Evolutionary conservation across 1,139 yeast species (phyloP).

Genomic region (Tardiomyces digboiensis): DNA sequence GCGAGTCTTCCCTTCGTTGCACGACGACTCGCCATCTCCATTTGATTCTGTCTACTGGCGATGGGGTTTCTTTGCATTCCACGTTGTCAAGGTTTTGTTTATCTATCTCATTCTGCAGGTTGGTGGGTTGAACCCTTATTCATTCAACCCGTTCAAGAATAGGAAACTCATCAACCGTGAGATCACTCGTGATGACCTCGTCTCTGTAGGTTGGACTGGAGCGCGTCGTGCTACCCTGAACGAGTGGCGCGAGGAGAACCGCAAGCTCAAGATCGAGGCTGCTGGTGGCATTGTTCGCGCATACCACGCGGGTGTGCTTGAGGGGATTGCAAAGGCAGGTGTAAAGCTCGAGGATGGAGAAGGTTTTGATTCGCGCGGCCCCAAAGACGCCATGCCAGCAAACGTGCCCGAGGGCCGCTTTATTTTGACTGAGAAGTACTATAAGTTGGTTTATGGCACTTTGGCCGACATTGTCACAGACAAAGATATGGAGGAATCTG

Average conservation of each 20-base stretch:
- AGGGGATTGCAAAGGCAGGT: constrained; percentile 49
- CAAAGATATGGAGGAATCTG: constrained; percentile 11
- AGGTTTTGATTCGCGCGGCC: constrained; percentile 42
- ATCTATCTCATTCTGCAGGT: constrained; percentile 50
- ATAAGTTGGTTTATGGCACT: constrained; percentile 13
- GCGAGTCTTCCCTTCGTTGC: constrained; percentile 17
- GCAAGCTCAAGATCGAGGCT: constrained; percentile 52
- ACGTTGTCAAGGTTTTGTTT: constrained; percentile 49
- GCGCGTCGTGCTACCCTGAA: constrained; percentile 62
- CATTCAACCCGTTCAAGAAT: constrained; percentile 35
- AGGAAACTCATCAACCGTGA: constrained; percentile 22
- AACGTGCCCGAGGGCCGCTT: constrained; percentile 17
- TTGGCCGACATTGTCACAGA: constrained; percentile 11
- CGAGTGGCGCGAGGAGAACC: constrained; percentile 64
- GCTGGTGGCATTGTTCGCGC: constrained; percentile 78
- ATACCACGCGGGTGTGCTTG: constrained; percentile 61
- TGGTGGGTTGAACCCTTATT: constrained; percentile 72
- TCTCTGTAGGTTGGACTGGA: constrained; percentile 87
- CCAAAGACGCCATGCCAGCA: constrained; percentile 3
- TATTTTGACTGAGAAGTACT: constrained; percentile 18
- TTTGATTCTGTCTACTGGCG: constrained; percentile 45
- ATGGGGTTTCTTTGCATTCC: constrained; percentile 60
- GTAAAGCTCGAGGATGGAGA: constrained; percentile 61
- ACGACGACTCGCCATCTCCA: constrained; percentile 30
- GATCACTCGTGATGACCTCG: constrained; percentile 45